Percentiles rank a stretch among this genome's conserved stretches.
Conservation (phyloP, 148 eudicot genomes). For the Rhododendron ovatum region DNA sequence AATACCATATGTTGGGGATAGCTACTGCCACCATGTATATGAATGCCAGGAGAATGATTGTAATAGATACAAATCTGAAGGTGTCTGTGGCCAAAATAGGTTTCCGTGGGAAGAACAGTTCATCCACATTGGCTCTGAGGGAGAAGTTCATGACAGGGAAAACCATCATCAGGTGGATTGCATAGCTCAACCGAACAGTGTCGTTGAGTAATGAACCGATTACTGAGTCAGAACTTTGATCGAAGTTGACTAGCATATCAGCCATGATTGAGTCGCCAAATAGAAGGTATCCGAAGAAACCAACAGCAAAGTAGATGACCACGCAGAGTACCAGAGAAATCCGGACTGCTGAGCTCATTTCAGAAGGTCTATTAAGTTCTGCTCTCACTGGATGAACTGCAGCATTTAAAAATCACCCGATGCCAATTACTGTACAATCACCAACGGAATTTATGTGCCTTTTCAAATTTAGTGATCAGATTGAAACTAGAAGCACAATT, state of each 20-base stretch:
- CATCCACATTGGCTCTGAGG: slow-evolving; percentile 69
- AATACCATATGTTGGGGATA: slow-evolving; percentile 88
- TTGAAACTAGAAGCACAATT: background rate
- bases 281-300: slow-evolving; percentile 81
- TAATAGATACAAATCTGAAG: slow-evolving; percentile 53
- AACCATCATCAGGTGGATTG: slow-evolving; percentile 81
- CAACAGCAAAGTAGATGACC: slow-evolving; percentile 72
- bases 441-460: background rate
- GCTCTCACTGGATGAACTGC: slow-evolving; percentile 94
- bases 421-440: background rate
- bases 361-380: slow-evolving; percentile 68
- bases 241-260: slow-evolving; percentile 93
- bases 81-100: slow-evolving; percentile 45
- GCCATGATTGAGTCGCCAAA: slow-evolving; percentile 88
- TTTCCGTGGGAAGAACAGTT: slow-evolving; percentile 54
- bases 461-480: background rate
- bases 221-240: slow-evolving; percentile 37
- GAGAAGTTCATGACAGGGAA: slow-evolving; percentile 79
- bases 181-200: slow-evolving; percentile 71
- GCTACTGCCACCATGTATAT: slow-evolving; percentile 58
- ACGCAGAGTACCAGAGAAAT: slow-evolving; percentile 69
- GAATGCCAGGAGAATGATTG: slow-evolving; percentile 46
- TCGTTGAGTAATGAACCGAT: slow-evolving; percentile 47
- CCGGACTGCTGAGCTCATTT: slow-evolving; percentile 77
- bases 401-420: background rate